A percentile compares a stretch with the other conserved stretches of the same genome.
phyloP scores from a whole-genome alignment of 345 rosid species.

The Citrus glauca region DNA sequence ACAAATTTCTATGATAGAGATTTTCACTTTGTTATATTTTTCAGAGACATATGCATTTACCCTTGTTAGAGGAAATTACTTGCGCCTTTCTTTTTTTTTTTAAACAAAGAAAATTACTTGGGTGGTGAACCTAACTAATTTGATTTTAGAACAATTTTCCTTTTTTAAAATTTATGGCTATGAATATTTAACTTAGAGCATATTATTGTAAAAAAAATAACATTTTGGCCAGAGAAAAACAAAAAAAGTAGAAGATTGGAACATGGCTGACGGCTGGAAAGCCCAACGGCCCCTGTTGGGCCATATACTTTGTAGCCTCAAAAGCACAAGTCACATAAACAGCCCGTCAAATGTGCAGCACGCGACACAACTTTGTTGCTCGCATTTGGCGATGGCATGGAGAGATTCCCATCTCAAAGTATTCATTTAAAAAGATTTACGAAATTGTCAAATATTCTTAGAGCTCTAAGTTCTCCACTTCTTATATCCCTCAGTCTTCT shows the following conservation, averaged over 20 bases:
- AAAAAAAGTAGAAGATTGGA: background rate
- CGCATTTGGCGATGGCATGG: background rate
- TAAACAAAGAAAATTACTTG: too few relatives aligned
- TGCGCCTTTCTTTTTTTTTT: too few relatives aligned
- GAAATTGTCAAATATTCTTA: constrained; percentile 61
- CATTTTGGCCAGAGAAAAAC: background rate
- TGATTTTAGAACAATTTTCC: too few relatives aligned
- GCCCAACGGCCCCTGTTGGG: background rate
- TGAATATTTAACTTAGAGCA: too few relatives aligned
- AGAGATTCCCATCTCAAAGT: background rate
- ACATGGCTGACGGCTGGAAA: background rate
- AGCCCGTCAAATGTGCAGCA: background rate
- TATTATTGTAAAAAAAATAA: background rate
- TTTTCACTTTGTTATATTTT: too few relatives aligned
- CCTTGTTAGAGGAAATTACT: too few relatives aligned
- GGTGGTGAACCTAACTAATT: too few relatives aligned
- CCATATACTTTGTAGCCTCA: background rate
- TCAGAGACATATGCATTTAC: too few relatives aligned
- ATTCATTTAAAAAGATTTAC: constrained; percentile 64
- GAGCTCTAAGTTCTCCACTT: constrained; percentile 83
- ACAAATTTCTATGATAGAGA: too few relatives aligned
- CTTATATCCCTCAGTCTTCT: constrained; percentile 79
- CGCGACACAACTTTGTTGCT: background rate
- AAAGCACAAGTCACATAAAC: background rate
- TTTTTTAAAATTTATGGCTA: too few relatives aligned